These are phyloP conservation scores for Aspergillus homomorphus DNA, from an alignment of 495 filamentous ascomycete species.

Conservation along the genomic window DNA sequence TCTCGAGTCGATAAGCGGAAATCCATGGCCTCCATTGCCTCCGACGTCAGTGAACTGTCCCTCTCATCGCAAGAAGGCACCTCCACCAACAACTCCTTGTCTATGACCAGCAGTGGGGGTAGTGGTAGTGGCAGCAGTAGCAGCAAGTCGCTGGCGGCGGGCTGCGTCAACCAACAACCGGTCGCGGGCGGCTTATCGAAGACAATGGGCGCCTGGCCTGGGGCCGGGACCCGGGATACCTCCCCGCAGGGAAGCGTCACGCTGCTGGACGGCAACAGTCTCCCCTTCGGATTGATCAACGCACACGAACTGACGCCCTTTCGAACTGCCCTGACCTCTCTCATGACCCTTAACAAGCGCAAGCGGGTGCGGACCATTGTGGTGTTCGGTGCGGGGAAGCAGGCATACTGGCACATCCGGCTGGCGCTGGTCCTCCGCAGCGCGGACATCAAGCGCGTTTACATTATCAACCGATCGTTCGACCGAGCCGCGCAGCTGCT, in stretches of 20 bases:
- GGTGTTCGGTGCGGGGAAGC: slow-evolving; percentile 86
- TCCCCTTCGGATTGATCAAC: slow-evolving; percentile 75
- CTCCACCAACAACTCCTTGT: slow-evolving; percentile 8
- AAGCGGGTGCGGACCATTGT: slow-evolving; percentile 65
- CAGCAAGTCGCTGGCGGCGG: slow-evolving; percentile 29
- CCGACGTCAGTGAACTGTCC: slow-evolving; percentile 40
- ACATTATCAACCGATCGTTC: slow-evolving; percentile 75
- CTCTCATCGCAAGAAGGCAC: slow-evolving; percentile 36
- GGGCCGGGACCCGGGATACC: slow-evolving; percentile 47
- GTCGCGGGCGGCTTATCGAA: slow-evolving; percentile 29
- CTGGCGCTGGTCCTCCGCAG: slow-evolving; percentile 73
- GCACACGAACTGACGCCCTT: slow-evolving; percentile 88
- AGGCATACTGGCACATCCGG: slow-evolving; percentile 92
- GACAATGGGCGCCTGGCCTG: slow-evolving; percentile 40
- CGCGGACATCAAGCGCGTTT: slow-evolving; percentile 67
- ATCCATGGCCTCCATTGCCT: slow-evolving; percentile 39
- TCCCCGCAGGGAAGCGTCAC: slow-evolving; percentile 76
- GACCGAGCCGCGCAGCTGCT: slow-evolving; percentile 56
- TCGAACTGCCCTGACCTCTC: slow-evolving; percentile 81
- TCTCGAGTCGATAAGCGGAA: slow-evolving; percentile 20
- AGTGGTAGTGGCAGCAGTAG: neutral
- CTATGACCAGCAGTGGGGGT: slow-evolving; percentile 17
- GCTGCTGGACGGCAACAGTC: slow-evolving; percentile 63
- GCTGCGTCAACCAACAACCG: slow-evolving; percentile 35
- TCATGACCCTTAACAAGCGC: slow-evolving; percentile 70